phyloP scores from a whole-genome alignment of 2,329 filamentous ascomycete genomes.

The Fonsecaea monophora region DNA sequence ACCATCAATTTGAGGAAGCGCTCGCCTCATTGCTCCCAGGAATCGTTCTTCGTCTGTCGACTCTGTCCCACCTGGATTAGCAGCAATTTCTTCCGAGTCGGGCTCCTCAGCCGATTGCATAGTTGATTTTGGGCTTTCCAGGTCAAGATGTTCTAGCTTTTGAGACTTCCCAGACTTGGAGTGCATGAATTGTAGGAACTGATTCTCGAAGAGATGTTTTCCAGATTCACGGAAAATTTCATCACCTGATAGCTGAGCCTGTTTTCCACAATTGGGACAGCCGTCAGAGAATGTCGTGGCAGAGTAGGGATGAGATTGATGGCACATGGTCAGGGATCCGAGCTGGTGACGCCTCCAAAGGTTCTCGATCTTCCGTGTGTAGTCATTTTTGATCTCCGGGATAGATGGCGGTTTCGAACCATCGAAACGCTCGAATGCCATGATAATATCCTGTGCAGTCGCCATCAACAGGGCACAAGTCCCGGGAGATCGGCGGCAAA shows the following conservation, averaged over 20 bases:
- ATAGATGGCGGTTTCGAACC: neutral
- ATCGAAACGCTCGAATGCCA: neutral
- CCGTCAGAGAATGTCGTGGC: constrained; percentile 29
- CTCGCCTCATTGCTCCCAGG: constrained; percentile 5
- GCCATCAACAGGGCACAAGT: constrained; percentile 4
- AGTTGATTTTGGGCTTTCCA: neutral
- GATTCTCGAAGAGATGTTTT: constrained; percentile 26
- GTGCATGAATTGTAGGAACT: constrained; percentile 21
- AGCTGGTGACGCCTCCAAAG: constrained; percentile 29
- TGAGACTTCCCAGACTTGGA: neutral
- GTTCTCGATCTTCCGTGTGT: constrained; percentile 26
- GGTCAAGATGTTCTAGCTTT: neutral
- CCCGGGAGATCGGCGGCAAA: neutral
- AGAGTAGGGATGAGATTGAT: constrained; percentile 33
- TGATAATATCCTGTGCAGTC: constrained; percentile 10
- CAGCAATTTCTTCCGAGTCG: neutral
- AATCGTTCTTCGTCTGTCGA: constrained; percentile 4
- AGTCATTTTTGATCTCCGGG: constrained; percentile 23
- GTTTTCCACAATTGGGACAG: constrained; percentile 37
- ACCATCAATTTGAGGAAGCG: neutral
- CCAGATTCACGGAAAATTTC: constrained; percentile 19
- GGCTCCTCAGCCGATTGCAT: neutral
- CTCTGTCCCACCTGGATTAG: neutral
- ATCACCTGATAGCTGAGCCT: constrained; percentile 13
- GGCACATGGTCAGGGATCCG: constrained; percentile 27